Conservation (phyloP, 176 grass and related monocot genomes). For the Avena sativa region DNA sequence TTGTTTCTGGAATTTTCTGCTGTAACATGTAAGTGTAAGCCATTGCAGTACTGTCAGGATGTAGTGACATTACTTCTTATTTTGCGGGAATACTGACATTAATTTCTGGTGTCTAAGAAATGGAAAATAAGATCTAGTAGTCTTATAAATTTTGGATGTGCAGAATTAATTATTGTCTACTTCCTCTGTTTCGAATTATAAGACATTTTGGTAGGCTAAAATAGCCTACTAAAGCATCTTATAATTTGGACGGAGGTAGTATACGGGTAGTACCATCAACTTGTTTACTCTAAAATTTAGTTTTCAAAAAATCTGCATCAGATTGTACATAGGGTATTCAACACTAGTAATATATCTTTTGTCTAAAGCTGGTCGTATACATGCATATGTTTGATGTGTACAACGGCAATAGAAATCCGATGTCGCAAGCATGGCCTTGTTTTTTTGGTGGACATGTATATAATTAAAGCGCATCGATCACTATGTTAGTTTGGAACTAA, state of each 20-base stretch:
- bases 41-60: neutral
- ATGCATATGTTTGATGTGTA: neutral
- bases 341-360: neutral
- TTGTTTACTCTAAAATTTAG: neutral
- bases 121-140: too few species aligned
- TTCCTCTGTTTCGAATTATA: too few species aligned
- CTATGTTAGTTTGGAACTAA: too few species aligned
- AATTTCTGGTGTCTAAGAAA: neutral
- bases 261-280: slow-evolving; percentile 1
- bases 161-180: too few species aligned
- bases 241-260: neutral
- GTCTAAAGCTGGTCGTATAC: too few species aligned
- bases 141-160: too few species aligned
- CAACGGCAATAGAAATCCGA: slow-evolving; percentile 17
- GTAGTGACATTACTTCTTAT: neutral
- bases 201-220: too few species aligned
- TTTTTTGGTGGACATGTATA: too few species aligned
- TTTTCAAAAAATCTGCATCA: slow-evolving; percentile 46
- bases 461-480: too few species aligned
- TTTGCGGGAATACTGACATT: neutral
- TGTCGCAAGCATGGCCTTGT: too few species aligned
- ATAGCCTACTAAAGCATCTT: neutral
- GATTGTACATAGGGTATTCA: slow-evolving; percentile 36
- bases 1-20: slow-evolving; percentile 16
- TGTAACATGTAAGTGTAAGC: neutral